Base-by-base conservation (phyloP, 2,329 filamentous ascomycete genomes). In the Aspergillus sp. region DNA sequence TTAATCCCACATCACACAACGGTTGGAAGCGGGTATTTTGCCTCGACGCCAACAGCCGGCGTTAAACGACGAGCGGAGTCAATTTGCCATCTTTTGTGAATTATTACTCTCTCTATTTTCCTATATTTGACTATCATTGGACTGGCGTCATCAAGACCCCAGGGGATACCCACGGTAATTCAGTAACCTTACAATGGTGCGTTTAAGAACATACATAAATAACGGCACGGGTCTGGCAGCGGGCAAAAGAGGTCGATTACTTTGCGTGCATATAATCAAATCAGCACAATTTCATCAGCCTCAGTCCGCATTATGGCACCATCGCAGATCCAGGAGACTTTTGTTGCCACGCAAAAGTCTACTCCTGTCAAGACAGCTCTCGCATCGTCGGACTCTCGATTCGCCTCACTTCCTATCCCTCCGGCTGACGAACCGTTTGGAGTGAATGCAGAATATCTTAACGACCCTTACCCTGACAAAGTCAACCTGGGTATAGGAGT, bases 401-500 rank as follows among this genome's bases (percentile, higher is more conserved):
- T 58, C 47, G 31, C 42, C 2, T 37, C 43, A 1, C 53, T 58
- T 5, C 45, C 53, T 2, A 37, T 44, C 26, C 49, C 47, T 11
- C 49, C 57, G 7, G 35, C 45, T 0, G 58, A 59, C 31, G 54
- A 56, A n/a, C 53, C 57, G 10, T 61, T 60, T 34, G 46, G 54
- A 28, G 45, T 61, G 3, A 57, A 55, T 5, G 57, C 49, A 1
- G 50, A 54, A 33, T 97, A 84, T 75, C 81, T 81, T 61, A 84
- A 82, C 44, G 90, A 97, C 64, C 69, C 77, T 5, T 71, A 69
- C 49, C 62, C 74, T 37, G 78, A 86, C 65, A 97, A 97, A 73
- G 86, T 97, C 53, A 91, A 97, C 69, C 72, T 97, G 66, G 90
- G 91, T 65, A 78, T 96, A 71, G 91, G 91, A 53, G 90, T 91